Conservation (phyloP, 1,284 basidiomycete species). For the Hemileia vastatrix region DNA sequence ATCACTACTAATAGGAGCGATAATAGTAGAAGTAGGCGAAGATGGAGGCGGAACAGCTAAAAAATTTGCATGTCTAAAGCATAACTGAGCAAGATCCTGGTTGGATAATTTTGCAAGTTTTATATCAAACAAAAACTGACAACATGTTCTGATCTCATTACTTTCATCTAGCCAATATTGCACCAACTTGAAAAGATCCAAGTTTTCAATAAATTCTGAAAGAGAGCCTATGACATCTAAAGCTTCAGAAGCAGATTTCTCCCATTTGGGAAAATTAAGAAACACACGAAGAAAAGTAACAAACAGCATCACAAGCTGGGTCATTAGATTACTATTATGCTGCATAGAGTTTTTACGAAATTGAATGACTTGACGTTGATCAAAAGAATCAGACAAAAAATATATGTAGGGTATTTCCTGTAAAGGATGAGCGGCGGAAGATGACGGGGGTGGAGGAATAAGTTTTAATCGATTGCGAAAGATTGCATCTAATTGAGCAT, state of each 20-base stretch:
- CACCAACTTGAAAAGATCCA: conserved; percentile 13
- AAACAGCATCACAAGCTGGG: conserved; percentile 4
- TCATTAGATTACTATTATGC: too few species aligned
- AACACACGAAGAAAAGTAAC: conserved; percentile 13
- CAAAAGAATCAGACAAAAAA: too few species aligned
- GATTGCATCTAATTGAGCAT: too few species aligned
- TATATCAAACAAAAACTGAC: conserved; percentile 1
- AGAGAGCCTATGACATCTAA: neutral
- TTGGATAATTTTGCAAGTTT: conserved; percentile 7
- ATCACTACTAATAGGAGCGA: neutral
- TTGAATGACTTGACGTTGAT: too few species aligned
- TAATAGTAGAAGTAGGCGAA: neutral
- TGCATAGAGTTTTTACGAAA: too few species aligned
- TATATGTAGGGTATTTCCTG: too few species aligned
- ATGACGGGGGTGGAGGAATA: too few species aligned
- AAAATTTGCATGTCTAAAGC: conserved; percentile 1
- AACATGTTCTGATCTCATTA: conserved; percentile 7
- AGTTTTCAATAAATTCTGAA: too few species aligned
- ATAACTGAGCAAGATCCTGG: conserved; percentile 1
- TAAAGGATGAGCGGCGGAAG: too few species aligned
- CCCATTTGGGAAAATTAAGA: conserved; percentile 12
- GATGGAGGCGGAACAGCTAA: conserved; percentile 3
- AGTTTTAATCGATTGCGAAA: too few species aligned
- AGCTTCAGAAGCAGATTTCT: conserved; percentile 11
- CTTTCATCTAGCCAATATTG: conserved; percentile 20